Percentiles rank a stretch among this genome's conserved stretches.
Conservation (phyloP, 345 rosid genomes). For the Turnera subulata region DNA sequence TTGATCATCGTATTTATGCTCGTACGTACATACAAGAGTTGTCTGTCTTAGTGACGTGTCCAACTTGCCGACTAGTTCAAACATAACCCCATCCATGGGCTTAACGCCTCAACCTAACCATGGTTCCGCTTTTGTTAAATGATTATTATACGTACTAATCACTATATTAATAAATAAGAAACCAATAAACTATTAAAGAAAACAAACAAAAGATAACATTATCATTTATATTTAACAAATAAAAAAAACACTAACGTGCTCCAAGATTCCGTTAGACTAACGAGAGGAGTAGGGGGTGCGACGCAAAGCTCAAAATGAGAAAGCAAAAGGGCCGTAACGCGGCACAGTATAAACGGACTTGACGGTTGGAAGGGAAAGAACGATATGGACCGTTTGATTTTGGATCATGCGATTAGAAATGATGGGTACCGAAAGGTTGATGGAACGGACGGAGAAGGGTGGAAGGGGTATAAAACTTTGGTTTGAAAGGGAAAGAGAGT, state of each 20-base stretch:
- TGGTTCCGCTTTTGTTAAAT: too few species aligned
- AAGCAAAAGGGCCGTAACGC: constrained; percentile 8
- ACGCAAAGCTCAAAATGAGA: background rate
- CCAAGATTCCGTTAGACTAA: constrained; percentile 30
- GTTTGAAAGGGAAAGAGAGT: constrained; percentile 17
- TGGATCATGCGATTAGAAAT: constrained; percentile 19
- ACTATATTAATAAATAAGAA: background rate
- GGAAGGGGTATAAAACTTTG: constrained; percentile 16
- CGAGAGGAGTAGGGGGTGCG: too few species aligned
- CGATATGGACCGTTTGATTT: constrained; percentile 21
- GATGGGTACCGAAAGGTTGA: constrained; percentile 11
- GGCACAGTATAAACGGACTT: constrained; percentile 6
- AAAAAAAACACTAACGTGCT: background rate
- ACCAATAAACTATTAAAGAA: background rate
- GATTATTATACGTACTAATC: background rate
- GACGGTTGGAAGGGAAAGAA: constrained; percentile 18
- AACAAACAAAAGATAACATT: background rate
- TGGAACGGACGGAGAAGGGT: constrained; percentile 10
- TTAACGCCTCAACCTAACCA: too few species aligned
- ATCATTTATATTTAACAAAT: too few species aligned
- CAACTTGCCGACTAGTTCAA: too few species aligned
- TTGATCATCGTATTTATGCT: too few species aligned
- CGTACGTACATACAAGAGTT: too few species aligned
- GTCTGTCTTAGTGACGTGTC: too few species aligned
- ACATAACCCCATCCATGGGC: too few species aligned